Evolutionary conservation across 2,329 filamentous ascomycete genomes (phyloP), one percentile per base, ranked within the genome.

Genomic region (Monilinia polystroma): DNA sequence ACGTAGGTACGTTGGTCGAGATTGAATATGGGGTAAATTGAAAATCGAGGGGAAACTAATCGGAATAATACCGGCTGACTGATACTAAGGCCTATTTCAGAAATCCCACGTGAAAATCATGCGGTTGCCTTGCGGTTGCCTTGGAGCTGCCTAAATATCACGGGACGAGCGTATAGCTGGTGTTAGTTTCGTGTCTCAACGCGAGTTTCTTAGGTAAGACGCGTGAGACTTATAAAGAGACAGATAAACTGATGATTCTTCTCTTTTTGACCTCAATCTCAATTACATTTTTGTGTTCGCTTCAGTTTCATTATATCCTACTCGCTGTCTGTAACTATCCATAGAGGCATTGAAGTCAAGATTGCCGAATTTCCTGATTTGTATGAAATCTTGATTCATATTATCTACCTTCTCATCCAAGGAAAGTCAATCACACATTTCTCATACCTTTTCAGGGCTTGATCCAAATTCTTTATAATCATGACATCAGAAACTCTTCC

Each of bases 401-500:
- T 4, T 23, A 6, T 59, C 2, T 49, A 49, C 47, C 6, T 38
- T 60, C 29, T 23, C 20, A 26, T 49, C 12, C 8, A 23, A 20
- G 6, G 7, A 49, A 35, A 20, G 4, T 49, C 57, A 49, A 51
- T 23, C 23, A 38, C n/a, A 20, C 2, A 60, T 18, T 12, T 35
- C 29, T 20, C 23, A 12, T 7, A 38, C 6, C 7, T 16, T 51
- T 23, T 12, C 45, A 38, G 23, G 11, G 26, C 23, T 18, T 10
- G 58, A 51, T 14, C 2, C 14, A 62, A 32, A 16, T 7, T 51
- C 47, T 2, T 26, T 14, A 41, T 51, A 51, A 60, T 6, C 20
- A 66, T 66, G 63, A 11, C 63, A 45, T 52, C 63, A 26, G 45
- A 52, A 23, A 20, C 23, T 20, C 45, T 66, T 23, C 63, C 55